Evolutionary conservation across 2,329 filamentous ascomycete genomes (phyloP).

Genomic region (Xylariales sp.): DNA sequence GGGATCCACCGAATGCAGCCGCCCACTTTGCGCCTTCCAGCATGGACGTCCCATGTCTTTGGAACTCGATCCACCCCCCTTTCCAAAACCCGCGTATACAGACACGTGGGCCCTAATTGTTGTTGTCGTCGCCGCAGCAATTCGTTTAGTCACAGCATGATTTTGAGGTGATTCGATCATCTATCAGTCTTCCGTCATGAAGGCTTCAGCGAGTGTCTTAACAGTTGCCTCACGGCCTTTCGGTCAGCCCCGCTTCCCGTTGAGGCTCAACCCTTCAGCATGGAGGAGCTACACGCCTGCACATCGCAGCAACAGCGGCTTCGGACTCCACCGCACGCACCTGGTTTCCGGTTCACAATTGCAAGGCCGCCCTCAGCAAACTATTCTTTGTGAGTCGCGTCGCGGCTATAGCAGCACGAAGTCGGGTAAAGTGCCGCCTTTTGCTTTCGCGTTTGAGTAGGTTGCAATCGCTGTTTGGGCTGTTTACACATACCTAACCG

Average conservation of each 20-base stretch:
- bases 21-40: no score
- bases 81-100: neutral
- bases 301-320: no score
- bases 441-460: conserved; percentile 32
- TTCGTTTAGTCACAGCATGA: neutral
- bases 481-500: conserved; percentile 4
- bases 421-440: conserved; percentile 8
- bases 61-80: no score
- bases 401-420: neutral
- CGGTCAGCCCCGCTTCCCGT: neutral
- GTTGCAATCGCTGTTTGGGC: conserved; percentile 11
- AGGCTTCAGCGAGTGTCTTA: neutral
- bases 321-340: neutral
- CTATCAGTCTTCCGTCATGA: neutral
- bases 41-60: no score
- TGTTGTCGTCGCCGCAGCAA: no score
- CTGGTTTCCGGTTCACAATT: neutral
- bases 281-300: neutral
- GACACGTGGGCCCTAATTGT: neutral
- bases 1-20: no score
- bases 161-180: neutral
- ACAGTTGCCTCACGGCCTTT: neutral
- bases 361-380: neutral
- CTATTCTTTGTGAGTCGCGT: neutral
- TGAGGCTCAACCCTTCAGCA: neutral